Conservation (phyloP, 305 asterid genomes). For the Euphrasia arctica region DNA sequence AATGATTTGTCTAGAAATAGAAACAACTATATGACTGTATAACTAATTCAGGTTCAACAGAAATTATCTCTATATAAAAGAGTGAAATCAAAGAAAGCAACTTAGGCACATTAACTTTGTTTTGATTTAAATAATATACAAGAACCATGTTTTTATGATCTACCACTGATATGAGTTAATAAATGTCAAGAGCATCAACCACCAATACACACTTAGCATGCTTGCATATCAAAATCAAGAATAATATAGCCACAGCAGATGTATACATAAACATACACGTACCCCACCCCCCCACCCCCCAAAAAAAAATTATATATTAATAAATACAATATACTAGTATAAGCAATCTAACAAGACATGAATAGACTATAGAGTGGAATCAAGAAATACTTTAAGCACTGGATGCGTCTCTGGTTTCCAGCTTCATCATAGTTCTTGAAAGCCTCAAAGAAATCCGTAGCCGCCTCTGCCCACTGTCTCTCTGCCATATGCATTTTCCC, state of each 20-base stretch:
- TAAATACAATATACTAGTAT: too few relatives aligned
- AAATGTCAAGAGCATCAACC: conserved; percentile 7
- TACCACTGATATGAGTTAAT: too few relatives aligned
- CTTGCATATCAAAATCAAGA: neutral
- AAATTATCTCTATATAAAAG: neutral
- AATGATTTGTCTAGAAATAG: conserved; percentile 11
- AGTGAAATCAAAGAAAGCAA: conserved; percentile 8
- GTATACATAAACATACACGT: neutral
- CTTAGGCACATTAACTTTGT: neutral
- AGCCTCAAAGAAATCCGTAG: conserved; percentile 98
- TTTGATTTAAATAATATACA: conserved; percentile 2
- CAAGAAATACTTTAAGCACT: conserved; percentile 76
- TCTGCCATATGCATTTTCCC: conserved; percentile 99
- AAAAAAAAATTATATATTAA: too few relatives aligned
- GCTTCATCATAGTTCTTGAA: conserved; percentile 98
- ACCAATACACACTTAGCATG: conserved; percentile 8
- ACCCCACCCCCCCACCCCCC: too few relatives aligned
- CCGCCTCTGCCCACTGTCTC: conserved; percentile 95
- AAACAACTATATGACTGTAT: conserved; percentile 5
- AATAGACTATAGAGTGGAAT: neutral
- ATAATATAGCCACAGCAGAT: conserved; percentile 7
- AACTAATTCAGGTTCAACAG: conserved; percentile 7
- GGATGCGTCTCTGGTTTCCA: conserved; percentile 94
- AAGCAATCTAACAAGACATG: neutral
- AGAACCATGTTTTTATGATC: neutral